A percentile compares a stretch with the other conserved stretches of the same genome.
Evolutionary conservation across 2,329 filamentous ascomycete genomes (phyloP).

Genomic region (Xylaria sp.): DNA sequence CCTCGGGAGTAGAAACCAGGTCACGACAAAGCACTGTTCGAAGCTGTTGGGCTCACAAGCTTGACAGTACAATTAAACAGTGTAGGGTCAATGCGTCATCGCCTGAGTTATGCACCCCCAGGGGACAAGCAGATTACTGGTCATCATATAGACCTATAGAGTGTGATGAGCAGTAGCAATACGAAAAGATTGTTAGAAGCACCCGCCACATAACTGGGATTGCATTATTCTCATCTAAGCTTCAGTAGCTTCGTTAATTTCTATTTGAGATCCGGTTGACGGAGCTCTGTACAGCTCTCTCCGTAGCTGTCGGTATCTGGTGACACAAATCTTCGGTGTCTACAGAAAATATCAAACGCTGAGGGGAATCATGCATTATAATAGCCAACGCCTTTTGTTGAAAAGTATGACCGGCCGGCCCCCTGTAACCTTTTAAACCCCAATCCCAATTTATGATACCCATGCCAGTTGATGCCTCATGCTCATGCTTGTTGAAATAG

Average conservation of each 20-base stretch:
- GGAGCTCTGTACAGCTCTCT: slow-evolving; percentile 44
- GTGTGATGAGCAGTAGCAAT: no score
- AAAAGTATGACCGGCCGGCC: slow-evolving; percentile 51
- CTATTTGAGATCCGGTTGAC: slow-evolving; percentile 50
- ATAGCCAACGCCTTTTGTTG: slow-evolving; percentile 54
- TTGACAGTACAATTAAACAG: neutral
- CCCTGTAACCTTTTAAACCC: slow-evolving; percentile 47
- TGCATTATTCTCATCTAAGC: slow-evolving; percentile 19
- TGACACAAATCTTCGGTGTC: slow-evolving; percentile 41
- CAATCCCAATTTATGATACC: slow-evolving; percentile 42
- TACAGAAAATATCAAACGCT: slow-evolving; percentile 50
- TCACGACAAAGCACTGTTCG: neutral
- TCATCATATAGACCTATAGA: neutral
- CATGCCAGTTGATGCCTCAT: slow-evolving; percentile 49
- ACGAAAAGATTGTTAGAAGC: neutral
- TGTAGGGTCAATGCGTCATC: no score
- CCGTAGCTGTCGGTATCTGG: slow-evolving; percentile 43
- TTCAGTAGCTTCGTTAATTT: slow-evolving; percentile 36
- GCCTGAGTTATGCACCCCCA: neutral
- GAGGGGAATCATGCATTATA: slow-evolving; percentile 54
- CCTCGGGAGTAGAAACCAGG: neutral
- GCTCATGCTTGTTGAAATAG: slow-evolving; percentile 52
- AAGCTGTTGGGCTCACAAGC: neutral
- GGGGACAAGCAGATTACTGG: neutral
- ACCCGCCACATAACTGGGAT: neutral